These are phyloP conservation scores for Scenedesmus sp. DNA, from an alignment of 163 green algal genomes.

Conservation along the genomic window DNA sequence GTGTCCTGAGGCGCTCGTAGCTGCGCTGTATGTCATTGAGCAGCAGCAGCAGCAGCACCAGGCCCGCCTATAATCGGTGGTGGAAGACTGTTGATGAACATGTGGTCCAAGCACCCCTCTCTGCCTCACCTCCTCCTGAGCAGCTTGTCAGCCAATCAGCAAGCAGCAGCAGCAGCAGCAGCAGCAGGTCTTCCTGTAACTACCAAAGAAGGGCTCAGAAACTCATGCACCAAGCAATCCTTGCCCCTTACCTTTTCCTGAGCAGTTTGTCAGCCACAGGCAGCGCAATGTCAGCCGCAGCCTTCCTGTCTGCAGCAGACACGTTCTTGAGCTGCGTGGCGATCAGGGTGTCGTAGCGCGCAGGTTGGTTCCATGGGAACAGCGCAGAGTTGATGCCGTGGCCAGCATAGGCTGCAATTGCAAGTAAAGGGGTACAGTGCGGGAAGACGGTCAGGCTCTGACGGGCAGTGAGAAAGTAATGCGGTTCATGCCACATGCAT, in stretches of 20 bases:
- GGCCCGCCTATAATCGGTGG: no score
- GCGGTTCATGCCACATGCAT: background rate
- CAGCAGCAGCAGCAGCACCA: no score
- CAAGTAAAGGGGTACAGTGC: background rate
- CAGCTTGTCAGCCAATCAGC: no score
- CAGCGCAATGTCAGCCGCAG: conserved; percentile 5
- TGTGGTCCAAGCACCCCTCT: no score
- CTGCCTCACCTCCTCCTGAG: no score
- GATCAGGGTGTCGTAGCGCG: background rate
- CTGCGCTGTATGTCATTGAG: no score
- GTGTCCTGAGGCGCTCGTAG: no score
- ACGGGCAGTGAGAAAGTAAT: background rate
- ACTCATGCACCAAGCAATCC: no score
- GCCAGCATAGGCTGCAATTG: conserved; percentile 2
- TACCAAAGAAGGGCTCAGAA: no score
- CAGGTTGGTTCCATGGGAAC: conserved; percentile 16
- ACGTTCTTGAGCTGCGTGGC: conserved; percentile 12
- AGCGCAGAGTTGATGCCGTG: background rate
- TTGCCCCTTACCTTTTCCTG: background rate
- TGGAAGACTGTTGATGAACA: no score
- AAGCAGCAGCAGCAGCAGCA: background rate
- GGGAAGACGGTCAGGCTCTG: background rate
- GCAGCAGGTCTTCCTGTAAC: background rate
- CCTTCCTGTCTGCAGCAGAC: background rate
- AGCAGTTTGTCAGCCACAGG: conserved; percentile 19